Base-by-base conservation (phyloP, 371 early-diverging fungal genomes). In the Mortierella sp. region DNA sequence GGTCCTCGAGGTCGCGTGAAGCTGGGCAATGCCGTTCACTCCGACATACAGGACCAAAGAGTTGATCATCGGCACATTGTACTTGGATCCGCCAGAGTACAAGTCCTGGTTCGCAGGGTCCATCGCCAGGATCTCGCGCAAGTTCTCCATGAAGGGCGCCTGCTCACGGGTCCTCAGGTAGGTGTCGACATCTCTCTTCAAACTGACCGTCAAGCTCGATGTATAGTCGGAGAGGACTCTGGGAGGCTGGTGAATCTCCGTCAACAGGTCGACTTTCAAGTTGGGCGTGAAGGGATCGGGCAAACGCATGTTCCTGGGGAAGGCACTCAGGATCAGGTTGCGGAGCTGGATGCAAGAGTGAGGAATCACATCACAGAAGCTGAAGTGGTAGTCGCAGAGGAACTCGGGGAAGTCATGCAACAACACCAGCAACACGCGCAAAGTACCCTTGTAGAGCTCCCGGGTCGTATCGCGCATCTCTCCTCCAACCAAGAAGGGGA, bases 381-480 rank as follows among this genome's bases (percentile, higher is more conserved):
- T 93, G 76, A 96, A 95, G 80, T 97, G 96, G 76, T 97, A 96
- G 74, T 94, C 95, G 76, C 97, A 95, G 58, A 99, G 88, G 87
- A 99, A 99, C 84, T 98, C 98, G 16, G 99, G 99, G 88, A 96
- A 98, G 86, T 99, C 99, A 86, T 98, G 99, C 66, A 98, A 87
- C n/a, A 99, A 79, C 8, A 98, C 96, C 34, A 99, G 87, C 41
- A 98, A 79, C 24, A 99, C 92, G n/a, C 98, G 91, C 19, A 99
- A 88, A 0, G 95, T 94, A 22, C 97, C 98, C 66, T 92, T 91
- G 88, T 99, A 99, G 43, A 99, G 89, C 68, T 94, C 79, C 53
- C 97, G 93, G 13, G 94, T 92, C 7, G 97, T 92, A 40, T 94
- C 94, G 52, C 89, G 86, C 68, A 94, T 85, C 76, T 94, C 93